phyloP scores from a whole-genome alignment of 2,329 filamentous ascomycete genomes.

The Diaporthe vaccinii region DNA sequence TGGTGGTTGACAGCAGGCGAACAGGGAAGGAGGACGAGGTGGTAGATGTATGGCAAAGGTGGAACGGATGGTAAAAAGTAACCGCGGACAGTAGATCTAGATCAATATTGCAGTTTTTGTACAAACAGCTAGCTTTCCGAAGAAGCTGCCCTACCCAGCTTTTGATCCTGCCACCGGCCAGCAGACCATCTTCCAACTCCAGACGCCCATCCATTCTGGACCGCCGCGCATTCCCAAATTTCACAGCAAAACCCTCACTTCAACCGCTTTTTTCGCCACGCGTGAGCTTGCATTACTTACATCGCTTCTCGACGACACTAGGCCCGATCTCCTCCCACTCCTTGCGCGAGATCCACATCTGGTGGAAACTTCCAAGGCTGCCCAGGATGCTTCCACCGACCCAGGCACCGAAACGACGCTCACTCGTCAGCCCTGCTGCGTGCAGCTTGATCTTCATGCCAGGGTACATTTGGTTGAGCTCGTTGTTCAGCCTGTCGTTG shows the following conservation, averaged over 20 bases:
- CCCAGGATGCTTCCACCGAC: slow-evolving; percentile 96
- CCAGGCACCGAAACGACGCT: slow-evolving; percentile 94
- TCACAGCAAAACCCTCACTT: slow-evolving; percentile 9
- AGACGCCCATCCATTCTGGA: slow-evolving; percentile 37
- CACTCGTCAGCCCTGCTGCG: slow-evolving; percentile 86
- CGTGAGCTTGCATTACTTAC: slow-evolving; percentile 71
- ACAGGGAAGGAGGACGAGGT: slow-evolving; percentile 69
- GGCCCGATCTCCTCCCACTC: slow-evolving; percentile 97
- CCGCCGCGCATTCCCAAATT: slow-evolving; percentile 10
- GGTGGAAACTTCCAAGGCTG: slow-evolving; percentile 96
- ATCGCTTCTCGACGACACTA: slow-evolving; percentile 93
- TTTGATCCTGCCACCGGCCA: slow-evolving; percentile 32
- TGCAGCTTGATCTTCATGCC: slow-evolving; percentile 89
- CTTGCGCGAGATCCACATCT: slow-evolving; percentile 99
- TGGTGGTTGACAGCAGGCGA: slow-evolving; percentile 76
- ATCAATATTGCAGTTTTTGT: slow-evolving; percentile 33
- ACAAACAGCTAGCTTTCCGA: slow-evolving; percentile 29
- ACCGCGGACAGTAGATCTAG: neutral
- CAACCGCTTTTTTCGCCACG: neutral
- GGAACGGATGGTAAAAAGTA: slow-evolving; percentile 74
- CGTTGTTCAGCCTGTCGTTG: slow-evolving; percentile 88
- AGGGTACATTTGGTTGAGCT: slow-evolving; percentile 85
- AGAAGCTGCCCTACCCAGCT: slow-evolving; percentile 24
- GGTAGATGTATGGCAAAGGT: slow-evolving; percentile 82
- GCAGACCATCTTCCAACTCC: slow-evolving; percentile 40